phyloP scores from a whole-genome alignment of 2,329 filamentous ascomycete species.

The Chrysoporthe deuterocubensis region DNA sequence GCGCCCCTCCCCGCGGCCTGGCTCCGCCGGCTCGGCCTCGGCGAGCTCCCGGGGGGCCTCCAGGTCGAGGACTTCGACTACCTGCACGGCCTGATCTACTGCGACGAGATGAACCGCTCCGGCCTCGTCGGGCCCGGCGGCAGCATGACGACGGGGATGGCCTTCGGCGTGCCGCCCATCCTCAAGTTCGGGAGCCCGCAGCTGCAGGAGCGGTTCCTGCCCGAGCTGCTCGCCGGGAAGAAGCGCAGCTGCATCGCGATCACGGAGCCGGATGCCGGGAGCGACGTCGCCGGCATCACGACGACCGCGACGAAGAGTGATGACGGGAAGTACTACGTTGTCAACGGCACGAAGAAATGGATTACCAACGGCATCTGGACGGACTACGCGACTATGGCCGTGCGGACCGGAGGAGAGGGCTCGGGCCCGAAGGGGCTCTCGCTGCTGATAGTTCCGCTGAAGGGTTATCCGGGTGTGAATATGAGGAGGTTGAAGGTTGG shows the following conservation, averaged over 20 bases:
- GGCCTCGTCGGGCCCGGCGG: conserved; percentile 67
- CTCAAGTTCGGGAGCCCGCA: conserved; percentile 67
- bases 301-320: conserved; percentile 66
- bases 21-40: conserved; percentile 67
- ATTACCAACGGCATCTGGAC: conserved; percentile 28
- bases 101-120: conserved; percentile 70
- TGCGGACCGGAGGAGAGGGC: conserved; percentile 66
- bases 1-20: conserved; percentile 70
- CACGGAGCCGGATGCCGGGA: conserved; percentile 75
- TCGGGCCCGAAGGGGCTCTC: conserved; percentile 66
- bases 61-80: conserved; percentile 77
- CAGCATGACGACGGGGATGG: conserved; percentile 72
- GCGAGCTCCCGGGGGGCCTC: conserved; percentile 66
- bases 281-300: conserved; percentile 73
- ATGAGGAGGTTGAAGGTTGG: conserved; percentile 71
- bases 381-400: conserved; percentile 71
- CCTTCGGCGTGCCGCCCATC: conserved; percentile 73
- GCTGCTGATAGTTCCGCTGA: conserved; percentile 72
- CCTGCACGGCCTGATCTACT: conserved; percentile 71
- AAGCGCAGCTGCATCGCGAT: conserved; percentile 77
- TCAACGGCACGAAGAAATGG: conserved; percentile 83
- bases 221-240: conserved; percentile 67
- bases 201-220: conserved; percentile 69
- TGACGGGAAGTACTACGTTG: conserved; percentile 69
- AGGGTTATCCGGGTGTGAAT: conserved; percentile 65